These are phyloP conservation scores for Crithidia brevicula DNA, from an alignment of 208 protist genomes.

Conservation along the genomic window DNA sequence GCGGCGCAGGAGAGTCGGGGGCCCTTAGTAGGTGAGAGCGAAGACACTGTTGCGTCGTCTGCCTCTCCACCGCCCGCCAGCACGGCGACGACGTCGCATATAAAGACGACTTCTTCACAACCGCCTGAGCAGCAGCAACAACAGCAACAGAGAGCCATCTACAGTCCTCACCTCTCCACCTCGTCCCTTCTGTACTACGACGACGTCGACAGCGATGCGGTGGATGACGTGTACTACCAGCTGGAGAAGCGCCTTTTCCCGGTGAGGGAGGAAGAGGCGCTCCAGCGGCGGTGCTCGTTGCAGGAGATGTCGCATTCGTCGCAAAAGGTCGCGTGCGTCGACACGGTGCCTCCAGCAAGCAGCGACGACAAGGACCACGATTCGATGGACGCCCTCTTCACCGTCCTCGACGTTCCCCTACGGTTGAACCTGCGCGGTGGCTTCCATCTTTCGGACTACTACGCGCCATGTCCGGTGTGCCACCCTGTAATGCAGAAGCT, in stretches of 20 bases:
- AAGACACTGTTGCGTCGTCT: neutral
- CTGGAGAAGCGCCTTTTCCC: slow-evolving; percentile 33
- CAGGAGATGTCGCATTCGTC: neutral
- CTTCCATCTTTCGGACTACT: slow-evolving; percentile 42
- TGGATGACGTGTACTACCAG: slow-evolving; percentile 38
- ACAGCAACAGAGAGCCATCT: slow-evolving; percentile 1
- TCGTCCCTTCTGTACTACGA: slow-evolving; percentile 51
- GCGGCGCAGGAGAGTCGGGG: no score
- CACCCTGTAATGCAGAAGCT: slow-evolving; percentile 30
- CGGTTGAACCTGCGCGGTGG: slow-evolving; percentile 29
- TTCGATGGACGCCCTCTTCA: slow-evolving; percentile 17
- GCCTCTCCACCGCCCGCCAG: slow-evolving; percentile 1
- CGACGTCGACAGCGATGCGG: slow-evolving; percentile 41
- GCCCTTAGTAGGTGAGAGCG: no score
- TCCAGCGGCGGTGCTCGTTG: neutral
- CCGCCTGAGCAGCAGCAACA: neutral
- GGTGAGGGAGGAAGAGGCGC: slow-evolving; percentile 6
- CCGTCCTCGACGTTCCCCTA: slow-evolving; percentile 24
- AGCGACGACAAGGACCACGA: neutral
- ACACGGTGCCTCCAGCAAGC: no score
- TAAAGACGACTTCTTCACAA: neutral
- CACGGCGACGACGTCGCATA: neutral
- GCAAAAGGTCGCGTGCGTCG: no score
- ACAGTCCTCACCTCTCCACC: slow-evolving; percentile 44
- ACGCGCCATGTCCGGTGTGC: slow-evolving; percentile 32